phyloP scores from a whole-genome alignment of 768 basidiomycete genomes.

The Amanita exitialis region DNA sequence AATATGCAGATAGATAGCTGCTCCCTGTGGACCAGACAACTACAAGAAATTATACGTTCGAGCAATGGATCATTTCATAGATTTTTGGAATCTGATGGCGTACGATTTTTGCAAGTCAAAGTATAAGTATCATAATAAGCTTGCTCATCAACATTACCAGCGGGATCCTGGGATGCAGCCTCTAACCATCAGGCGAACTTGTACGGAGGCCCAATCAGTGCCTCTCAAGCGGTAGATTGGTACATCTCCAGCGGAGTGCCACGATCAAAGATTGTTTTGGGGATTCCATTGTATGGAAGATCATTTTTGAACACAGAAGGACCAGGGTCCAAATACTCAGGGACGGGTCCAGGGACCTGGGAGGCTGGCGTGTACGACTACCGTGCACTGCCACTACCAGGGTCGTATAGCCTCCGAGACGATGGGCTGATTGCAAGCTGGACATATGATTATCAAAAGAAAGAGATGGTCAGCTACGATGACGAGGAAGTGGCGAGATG shows the following conservation, averaged over 20 bases:
- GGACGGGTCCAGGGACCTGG: slow-evolving; percentile 85
- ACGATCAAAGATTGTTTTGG: slow-evolving; percentile 75
- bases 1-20: slow-evolving; percentile 60
- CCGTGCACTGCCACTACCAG: slow-evolving; percentile 74
- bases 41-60: slow-evolving; percentile 68
- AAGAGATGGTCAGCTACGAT: slow-evolving; percentile 83
- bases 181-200: slow-evolving; percentile 86
- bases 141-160: slow-evolving; percentile 21
- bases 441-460: slow-evolving; percentile 63
- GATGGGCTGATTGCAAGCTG: slow-evolving; percentile 66
- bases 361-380: slow-evolving; percentile 92
- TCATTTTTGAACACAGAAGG: slow-evolving; percentile 83
- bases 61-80: slow-evolving; percentile 83
- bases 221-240: slow-evolving; percentile 54
- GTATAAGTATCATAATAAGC: neutral
- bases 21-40: slow-evolving; percentile 85
- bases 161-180: slow-evolving; percentile 65
- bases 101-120: slow-evolving; percentile 63
- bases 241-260: slow-evolving; percentile 66
- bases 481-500: slow-evolving; percentile 51
- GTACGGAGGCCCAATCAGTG: slow-evolving; percentile 56
- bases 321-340: slow-evolving; percentile 69
- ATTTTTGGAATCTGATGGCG: slow-evolving; percentile 98
- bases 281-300: slow-evolving; percentile 90
- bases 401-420: slow-evolving; percentile 57